phyloP scores from a whole-genome alignment of 1,284 basidiomycete genomes.

The Tetrapyrgos nigripes region DNA sequence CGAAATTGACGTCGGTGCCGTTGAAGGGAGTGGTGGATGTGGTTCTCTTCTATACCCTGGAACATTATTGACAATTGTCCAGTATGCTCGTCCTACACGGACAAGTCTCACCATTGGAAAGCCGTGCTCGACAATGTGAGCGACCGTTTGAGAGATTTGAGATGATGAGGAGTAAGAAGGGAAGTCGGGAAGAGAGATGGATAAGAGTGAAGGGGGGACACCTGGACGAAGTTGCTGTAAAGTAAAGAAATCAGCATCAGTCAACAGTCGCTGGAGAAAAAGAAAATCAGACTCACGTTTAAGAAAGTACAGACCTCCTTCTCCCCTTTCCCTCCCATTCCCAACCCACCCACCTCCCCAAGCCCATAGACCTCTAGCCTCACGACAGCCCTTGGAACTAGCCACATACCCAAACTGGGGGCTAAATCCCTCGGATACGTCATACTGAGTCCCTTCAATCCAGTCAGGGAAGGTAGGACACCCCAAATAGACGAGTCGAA shows the following conservation, averaged over 20 bases:
- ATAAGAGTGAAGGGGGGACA: conserved; percentile 58
- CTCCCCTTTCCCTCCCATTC: conserved; percentile 39
- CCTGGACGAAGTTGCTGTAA: conserved; percentile 65
- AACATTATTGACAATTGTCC: conserved; percentile 46
- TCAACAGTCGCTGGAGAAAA: not conserved
- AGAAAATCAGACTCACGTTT: conserved; percentile 31
- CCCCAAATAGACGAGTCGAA: conserved; percentile 75
- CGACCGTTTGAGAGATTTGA: too few relatives aligned
- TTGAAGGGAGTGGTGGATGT: not conserved
- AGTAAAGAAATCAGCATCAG: not conserved
- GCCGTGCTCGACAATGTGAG: conserved; percentile 56
- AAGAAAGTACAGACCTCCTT: too few relatives aligned
- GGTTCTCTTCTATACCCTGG: conserved; percentile 13
- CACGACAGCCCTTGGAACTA: conserved; percentile 63
- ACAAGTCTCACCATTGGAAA: conserved; percentile 66
- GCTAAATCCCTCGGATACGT: conserved; percentile 69
- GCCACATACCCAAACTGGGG: conserved; percentile 68
- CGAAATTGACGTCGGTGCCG: conserved; percentile 1
- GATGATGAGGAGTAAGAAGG: conserved; percentile 52
- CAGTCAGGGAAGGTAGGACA: conserved; percentile 62
- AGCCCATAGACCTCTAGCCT: conserved; percentile 58
- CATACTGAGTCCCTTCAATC: conserved; percentile 58
- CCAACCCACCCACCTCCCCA: conserved; percentile 27
- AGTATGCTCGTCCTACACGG: conserved; percentile 59
- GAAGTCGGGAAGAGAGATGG: conserved; percentile 58